These are phyloP conservation scores for Cladophialophora exuberans DNA, from an alignment of 2,329 filamentous ascomycete species.

Conservation along the genomic window DNA sequence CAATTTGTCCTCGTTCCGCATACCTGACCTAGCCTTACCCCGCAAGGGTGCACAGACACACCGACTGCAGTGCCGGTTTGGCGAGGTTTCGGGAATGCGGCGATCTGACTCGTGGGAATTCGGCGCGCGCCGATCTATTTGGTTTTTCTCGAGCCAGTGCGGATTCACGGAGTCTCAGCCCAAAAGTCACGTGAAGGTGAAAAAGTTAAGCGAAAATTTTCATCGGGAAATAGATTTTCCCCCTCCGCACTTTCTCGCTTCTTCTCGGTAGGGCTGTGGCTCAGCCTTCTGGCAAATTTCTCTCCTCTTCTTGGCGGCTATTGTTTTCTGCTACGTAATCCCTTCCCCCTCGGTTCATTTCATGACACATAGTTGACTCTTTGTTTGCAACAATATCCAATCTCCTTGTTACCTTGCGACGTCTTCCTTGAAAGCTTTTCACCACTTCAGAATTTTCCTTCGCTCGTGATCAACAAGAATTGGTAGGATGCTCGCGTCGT, in stretches of 20 bases:
- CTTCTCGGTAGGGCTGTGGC: slow-evolving; percentile 5
- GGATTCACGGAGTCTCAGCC: too few relatives aligned
- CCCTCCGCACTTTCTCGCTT: slow-evolving; percentile 6
- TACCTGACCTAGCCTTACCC: slow-evolving; percentile 30
- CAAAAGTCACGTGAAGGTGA: slow-evolving; percentile 1
- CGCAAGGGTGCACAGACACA: slow-evolving; percentile 12
- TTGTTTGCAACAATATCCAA: slow-evolving; percentile 14
- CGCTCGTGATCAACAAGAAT: slow-evolving; percentile 17
- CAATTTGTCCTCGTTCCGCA: not conserved
- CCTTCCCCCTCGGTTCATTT: slow-evolving; percentile 16
- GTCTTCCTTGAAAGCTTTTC: not conserved
- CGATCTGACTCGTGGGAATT: slow-evolving; percentile 9
- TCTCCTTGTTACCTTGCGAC: slow-evolving; percentile 3
- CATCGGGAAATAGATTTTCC: slow-evolving; percentile 12
- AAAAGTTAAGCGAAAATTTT: not conserved
- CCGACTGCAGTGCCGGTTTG: not conserved
- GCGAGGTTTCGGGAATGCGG: slow-evolving; percentile 9
- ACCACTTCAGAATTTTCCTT: slow-evolving; percentile 14
- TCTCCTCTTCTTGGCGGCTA: slow-evolving; percentile 1
- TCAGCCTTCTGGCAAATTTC: slow-evolving; percentile 14
- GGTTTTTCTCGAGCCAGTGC: too few relatives aligned
- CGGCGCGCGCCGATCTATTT: slow-evolving; percentile 6
- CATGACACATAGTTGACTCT: slow-evolving; percentile 22
- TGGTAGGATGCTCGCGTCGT: not conserved
- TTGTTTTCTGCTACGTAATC: slow-evolving; percentile 24